These are phyloP conservation scores for Panaeolus cyanescens DNA, from an alignment of 768 basidiomycete species.

Conservation along the genomic window DNA sequence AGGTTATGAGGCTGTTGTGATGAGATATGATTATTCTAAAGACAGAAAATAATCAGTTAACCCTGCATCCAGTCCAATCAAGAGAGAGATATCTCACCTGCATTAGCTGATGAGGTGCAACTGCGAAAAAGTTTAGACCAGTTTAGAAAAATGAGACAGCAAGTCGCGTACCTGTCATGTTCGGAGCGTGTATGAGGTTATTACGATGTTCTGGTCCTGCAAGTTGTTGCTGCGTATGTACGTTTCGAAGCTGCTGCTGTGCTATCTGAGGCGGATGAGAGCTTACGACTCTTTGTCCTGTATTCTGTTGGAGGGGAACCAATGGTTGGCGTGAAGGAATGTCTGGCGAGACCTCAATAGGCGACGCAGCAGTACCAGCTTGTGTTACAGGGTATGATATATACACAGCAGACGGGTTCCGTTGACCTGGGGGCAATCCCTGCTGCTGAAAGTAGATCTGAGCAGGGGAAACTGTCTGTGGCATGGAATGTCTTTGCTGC, in stretches of 20 bases:
- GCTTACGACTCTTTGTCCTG: not conserved
- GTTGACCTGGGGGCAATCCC: not conserved
- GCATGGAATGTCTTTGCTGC: not conserved
- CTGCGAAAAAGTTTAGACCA: not conserved
- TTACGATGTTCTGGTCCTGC: not conserved
- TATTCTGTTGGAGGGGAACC: not conserved
- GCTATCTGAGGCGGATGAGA: too few species aligned
- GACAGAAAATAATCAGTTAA: not conserved
- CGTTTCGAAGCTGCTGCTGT: not conserved
- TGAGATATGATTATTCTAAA: not conserved
- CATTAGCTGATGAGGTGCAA: not conserved
- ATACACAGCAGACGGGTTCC: not conserved
- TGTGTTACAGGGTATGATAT: not conserved
- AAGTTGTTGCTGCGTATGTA: too few species aligned
- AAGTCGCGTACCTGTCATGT: not conserved
- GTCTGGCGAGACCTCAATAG: not conserved
- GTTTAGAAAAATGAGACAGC: not conserved
- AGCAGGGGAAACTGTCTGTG: not conserved
- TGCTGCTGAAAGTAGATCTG: not conserved
- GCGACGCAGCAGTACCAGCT: not conserved
- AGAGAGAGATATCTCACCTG: too few species aligned
- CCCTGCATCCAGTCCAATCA: too few species aligned
- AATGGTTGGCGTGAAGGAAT: not conserved
- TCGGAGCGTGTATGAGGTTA: not conserved
- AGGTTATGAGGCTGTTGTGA: not conserved